Base-by-base conservation (phyloP, 1,284 basidiomycete species). In the Volvariella volvacea region DNA sequence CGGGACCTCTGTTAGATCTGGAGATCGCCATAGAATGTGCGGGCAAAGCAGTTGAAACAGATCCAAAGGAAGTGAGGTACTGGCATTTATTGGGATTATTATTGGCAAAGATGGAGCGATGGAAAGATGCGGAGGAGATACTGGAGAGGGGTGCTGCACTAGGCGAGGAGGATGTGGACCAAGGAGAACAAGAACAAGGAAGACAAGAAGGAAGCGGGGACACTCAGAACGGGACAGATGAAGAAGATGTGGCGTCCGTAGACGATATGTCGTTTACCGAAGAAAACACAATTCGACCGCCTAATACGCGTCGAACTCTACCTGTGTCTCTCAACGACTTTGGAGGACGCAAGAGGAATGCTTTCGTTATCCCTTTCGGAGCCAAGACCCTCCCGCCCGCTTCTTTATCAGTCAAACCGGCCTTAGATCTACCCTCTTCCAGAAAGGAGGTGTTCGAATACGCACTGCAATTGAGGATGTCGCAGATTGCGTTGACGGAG, bases 41-140 rank as follows among this genome's bases (percentile, higher is more conserved):
- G 0, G 80, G 88, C 9, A 63, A 71, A 9, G 88, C 91, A 0
- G 78, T 95, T 8, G 90, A 94, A 62, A 73, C 76, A 2, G 83
- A 88, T 44, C 72, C 86, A 0, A 67, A 66, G 19, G 84, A 89
- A 52, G 73, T 89, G 20, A 76, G 89, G 33, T 82, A 88, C 45
- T 98, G 94, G 95, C 95, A 98, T 63, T 73, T 98, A 14, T 74
- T 98, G 0, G 90, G 88, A 0, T 68, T 99, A 3, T 63, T 97
- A 12, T 71, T 94, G 8, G 83, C 85, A 0, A 85, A 88, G 3
- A 71, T 74, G 25, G 90, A 88, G 48, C 84, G 94, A 56, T 93
- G 89, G 88, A 65, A 68, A 25, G 85, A 82, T 4, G 93, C 94
- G 0, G 70, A 72, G 36, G 80, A 82, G 45, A 80, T 95, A 2